Base-by-base conservation (phyloP, 2,329 filamentous ascomycete species). In the Xylaria sp. region DNA sequence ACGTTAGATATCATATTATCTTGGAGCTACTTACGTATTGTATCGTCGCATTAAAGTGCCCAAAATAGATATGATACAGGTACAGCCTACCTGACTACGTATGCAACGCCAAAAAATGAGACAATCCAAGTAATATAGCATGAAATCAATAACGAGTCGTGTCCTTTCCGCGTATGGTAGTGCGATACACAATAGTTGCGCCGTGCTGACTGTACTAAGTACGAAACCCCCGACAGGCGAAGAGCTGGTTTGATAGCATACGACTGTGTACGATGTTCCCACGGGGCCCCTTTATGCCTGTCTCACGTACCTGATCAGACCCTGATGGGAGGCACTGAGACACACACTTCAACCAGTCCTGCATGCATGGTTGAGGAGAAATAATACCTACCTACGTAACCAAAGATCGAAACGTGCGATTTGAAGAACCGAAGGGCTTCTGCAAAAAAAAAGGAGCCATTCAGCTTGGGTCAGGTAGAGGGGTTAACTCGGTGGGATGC, bases 41-140 rank as follows among this genome's bases (percentile, higher is more conserved):
- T 37, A 37, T 25, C 42, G 25, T 44, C 44, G 37, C 50, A 35
- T 32, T 66, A 61, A 61, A 53, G 32, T 13, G 48, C 67, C 16
- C 59, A 67, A 69, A 69, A 69, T 69, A 69, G 67, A 65, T n/a
- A 57, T 65, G 60, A 63, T 27, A 65, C 66, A 58, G 62, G 55
- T 65, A 65, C 61, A 68, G 61, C 65, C 61, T 23, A 48, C 48
- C 48, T 37, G 9, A 12, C 32, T 61, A 61, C 60, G 35, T 63
- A 59, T 59, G 59, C 59, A 60, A 35, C 50, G 48, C 55, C 51
- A 42, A 40, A 13, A 29, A 47, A 23, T 13, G 32, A 21, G 40
- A 50, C 54, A 35, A 57, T 54, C 57, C 29, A 47, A 50, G 47
- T 29, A 37, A 32, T 53, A 59, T 59, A 54, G 27, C 61, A 59